Evolutionary conservation across 2,329 filamentous ascomycete genomes (phyloP).

Genomic region (Gnomoniopsis smithogilvyi): DNA sequence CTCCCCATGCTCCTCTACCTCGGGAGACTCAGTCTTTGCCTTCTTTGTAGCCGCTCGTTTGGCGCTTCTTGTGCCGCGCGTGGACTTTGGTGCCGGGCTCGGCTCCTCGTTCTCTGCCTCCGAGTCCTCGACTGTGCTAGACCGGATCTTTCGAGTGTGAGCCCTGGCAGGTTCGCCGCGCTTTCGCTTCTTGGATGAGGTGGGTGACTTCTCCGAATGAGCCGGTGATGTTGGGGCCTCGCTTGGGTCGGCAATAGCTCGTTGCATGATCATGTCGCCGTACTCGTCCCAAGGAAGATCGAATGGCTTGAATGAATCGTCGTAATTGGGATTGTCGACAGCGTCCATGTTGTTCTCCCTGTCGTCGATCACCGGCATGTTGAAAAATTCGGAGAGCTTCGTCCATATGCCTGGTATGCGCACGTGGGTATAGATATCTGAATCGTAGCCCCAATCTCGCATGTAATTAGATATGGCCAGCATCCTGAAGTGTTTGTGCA

Average conservation of each 20-base stretch:
- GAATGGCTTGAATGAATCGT: slow-evolving; percentile 65
- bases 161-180: slow-evolving; percentile 33
- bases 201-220: slow-evolving; percentile 36
- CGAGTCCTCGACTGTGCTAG: slow-evolving; percentile 51
- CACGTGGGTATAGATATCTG: slow-evolving; percentile 70
- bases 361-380: slow-evolving; percentile 82
- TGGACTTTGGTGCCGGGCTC: slow-evolving; percentile 37
- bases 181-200: slow-evolving; percentile 42
- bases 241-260: slow-evolving; percentile 41
- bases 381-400: slow-evolving; percentile 80
- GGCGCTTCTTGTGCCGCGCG: slow-evolving; percentile 40
- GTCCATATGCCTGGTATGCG: slow-evolving; percentile 89
- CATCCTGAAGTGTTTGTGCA: slow-evolving; percentile 94
- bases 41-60: slow-evolving; percentile 39
- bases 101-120: slow-evolving; percentile 36
- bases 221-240: slow-evolving; percentile 47
- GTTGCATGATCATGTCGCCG: slow-evolving; percentile 44
- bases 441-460: slow-evolving; percentile 75
- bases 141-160: slow-evolving; percentile 32
- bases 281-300: slow-evolving; percentile 51
- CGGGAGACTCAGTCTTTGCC: slow-evolving; percentile 32
- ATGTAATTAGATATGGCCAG: slow-evolving; percentile 79
- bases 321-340: slow-evolving; percentile 53
- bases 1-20: slow-evolving; percentile 30
- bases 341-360: slow-evolving; percentile 63